Conservation (phyloP, 768 basidiomycete species). For the Gyrodon lividus region DNA sequence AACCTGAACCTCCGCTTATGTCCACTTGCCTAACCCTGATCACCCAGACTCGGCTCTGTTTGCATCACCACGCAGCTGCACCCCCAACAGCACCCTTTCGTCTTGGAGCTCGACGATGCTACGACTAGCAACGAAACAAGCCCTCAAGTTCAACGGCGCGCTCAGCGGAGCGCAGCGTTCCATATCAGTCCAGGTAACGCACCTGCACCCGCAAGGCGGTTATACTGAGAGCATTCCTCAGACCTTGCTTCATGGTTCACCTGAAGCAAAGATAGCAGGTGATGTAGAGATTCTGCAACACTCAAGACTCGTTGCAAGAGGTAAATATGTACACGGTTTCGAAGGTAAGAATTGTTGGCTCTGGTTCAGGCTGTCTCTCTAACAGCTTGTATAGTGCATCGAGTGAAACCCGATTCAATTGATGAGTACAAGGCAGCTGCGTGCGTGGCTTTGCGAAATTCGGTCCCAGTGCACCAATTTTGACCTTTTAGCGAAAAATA, state of each 20-base stretch:
- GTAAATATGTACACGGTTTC: constrained; percentile 91
- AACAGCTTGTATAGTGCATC: constrained; percentile 58
- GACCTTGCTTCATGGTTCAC: constrained; percentile 92
- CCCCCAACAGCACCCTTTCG: not conserved
- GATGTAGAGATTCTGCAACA: constrained; percentile 78
- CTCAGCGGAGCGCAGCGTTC: constrained; percentile 38
- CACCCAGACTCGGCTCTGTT: no score
- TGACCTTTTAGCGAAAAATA: constrained; percentile 68
- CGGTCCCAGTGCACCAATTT: constrained; percentile 5
- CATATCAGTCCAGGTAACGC: constrained; percentile 64
- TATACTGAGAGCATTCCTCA: constrained; percentile 37
- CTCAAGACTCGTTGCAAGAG: constrained; percentile 83
- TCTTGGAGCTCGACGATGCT: constrained; percentile 20
- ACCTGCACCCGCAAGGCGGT: constrained; percentile 18
- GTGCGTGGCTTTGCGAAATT: constrained; percentile 43
- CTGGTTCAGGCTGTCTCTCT: not conserved
- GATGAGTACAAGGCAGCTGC: constrained; percentile 89
- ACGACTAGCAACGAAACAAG: constrained; percentile 15
- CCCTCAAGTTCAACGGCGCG: constrained; percentile 11
- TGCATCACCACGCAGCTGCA: not conserved
- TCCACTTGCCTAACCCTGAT: not conserved
- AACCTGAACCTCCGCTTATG: constrained; percentile 5
- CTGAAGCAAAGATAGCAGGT: constrained; percentile 82
- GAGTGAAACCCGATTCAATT: constrained; percentile 75
- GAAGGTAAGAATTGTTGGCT: constrained; percentile 51